Evolutionary conservation across 2,329 filamentous ascomycete species (phyloP), one percentile per base, ranked within the genome.

Genomic region (Trichoderma asperellum): DNA sequence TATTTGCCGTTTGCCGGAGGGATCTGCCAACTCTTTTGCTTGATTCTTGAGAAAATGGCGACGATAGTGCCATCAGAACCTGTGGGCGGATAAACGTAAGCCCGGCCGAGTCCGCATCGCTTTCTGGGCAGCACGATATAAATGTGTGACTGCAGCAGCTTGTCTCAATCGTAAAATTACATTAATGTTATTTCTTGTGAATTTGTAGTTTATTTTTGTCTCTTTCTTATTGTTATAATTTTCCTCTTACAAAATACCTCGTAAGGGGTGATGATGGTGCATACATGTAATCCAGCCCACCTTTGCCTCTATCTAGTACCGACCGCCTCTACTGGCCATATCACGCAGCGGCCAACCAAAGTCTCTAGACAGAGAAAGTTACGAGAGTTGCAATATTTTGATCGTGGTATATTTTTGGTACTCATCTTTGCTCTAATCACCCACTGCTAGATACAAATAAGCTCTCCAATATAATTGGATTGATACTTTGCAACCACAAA

Each of bases 41-140:
- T 49, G 49, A 64, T n/a, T n/a, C 4, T 55, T 14, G 34, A 55
- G 47, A 55, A 66, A 66, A 66, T 47, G 47, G 63, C 52, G 53
- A 66, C 16, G 63, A 57, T 57, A 53, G 62, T 58, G 62, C 27
- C 37, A 49, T 24, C 16, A 29, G n/a, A 10, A 16, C 24, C 27
- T 35, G 47, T 24, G 21, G 5, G 24, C 63, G 63, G 63, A 66
- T 27, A 49, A 66, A 58, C 2, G 6, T 66, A 58, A 47, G 24
- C 57, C 63, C 63, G 63, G 27, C 21, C 16, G 24, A 59, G 21
- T 49, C n/a, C 4, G n/a, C 10, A 49, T n/a, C 16, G 40, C 47
- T 12, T 24, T 49, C n/a, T 49, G 16, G 16, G 40, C 21, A 12
- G 47, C 47, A 49, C 47, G n/a, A 24, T 49, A 49, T 24, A 5